phyloP scores from a whole-genome alignment of 176 grass and related monocot genomes.

The Chloris gayana region DNA sequence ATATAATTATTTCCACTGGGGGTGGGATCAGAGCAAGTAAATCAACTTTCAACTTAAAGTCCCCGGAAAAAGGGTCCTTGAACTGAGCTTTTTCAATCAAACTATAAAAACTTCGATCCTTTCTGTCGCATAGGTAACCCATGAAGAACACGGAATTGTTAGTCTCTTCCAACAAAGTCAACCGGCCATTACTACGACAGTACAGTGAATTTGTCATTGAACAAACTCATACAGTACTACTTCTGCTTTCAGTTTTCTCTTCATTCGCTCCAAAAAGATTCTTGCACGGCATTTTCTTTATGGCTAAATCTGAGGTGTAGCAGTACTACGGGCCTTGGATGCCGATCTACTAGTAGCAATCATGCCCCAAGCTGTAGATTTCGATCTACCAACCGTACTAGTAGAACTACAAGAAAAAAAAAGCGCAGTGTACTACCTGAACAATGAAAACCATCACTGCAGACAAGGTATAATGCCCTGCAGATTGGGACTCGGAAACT shows the following conservation, averaged over 20 bases:
- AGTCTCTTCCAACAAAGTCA: not conserved
- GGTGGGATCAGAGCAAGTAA: too few relatives aligned
- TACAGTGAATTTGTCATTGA: not conserved
- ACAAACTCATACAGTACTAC: not conserved
- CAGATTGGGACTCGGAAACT: not conserved
- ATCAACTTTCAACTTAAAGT: too few relatives aligned
- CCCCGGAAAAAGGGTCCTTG: not conserved
- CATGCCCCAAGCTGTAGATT: conserved; percentile 8
- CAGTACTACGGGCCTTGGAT: conserved; percentile 9
- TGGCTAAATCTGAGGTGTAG: not conserved
- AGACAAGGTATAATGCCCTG: not conserved
- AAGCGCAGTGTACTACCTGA: not conserved
- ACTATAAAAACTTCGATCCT: not conserved
- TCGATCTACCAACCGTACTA: not conserved
- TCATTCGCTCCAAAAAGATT: not conserved
- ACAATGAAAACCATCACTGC: not conserved
- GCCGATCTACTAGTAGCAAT: not conserved
- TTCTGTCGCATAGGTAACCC: not conserved
- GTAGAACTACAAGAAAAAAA: not conserved
- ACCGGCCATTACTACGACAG: not conserved
- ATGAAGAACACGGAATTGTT: not conserved
- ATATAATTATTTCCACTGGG: too few relatives aligned
- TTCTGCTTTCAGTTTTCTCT: not conserved
- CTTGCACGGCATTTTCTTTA: conserved; percentile 5
- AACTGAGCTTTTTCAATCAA: not conserved